phyloP scores from a whole-genome alignment of 768 basidiomycete species.

The Mycena latifolia region DNA sequence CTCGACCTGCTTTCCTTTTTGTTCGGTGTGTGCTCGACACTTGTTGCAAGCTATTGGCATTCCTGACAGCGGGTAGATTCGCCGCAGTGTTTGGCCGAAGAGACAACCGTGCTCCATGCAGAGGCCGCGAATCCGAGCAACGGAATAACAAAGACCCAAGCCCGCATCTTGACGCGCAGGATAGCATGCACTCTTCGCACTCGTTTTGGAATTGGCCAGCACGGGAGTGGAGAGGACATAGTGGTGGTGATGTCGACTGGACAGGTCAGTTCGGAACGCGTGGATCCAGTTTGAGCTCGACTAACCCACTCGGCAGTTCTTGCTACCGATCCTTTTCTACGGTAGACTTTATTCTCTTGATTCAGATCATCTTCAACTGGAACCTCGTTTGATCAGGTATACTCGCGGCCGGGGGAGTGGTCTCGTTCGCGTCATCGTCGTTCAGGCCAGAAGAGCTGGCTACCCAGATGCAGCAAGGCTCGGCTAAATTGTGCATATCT shows the following conservation, averaged over 20 bases:
- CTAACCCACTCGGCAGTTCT: neutral
- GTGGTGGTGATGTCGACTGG: constrained; percentile 31
- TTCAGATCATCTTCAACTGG: too few species aligned
- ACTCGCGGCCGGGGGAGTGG: constrained; percentile 33
- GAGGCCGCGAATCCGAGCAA: constrained; percentile 27
- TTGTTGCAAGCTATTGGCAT: too few species aligned
- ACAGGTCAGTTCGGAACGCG: constrained; percentile 3
- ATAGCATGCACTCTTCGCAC: constrained; percentile 27
- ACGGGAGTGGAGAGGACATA: constrained; percentile 28
- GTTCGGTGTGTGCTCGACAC: neutral
- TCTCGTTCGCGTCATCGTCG: constrained; percentile 21
- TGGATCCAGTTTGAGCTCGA: neutral
- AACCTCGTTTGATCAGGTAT: too few species aligned
- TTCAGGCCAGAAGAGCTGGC: constrained; percentile 26
- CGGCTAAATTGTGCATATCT: constrained; percentile 30
- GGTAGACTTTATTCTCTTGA: too few species aligned
- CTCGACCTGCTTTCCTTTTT: constrained; percentile 28
- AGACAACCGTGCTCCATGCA: constrained; percentile 28
- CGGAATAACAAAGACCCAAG: constrained; percentile 23
- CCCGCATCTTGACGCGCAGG: constrained; percentile 27
- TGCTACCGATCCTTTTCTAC: constrained; percentile 33
- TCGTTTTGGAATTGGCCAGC: constrained; percentile 26
- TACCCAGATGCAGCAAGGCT: constrained; percentile 24
- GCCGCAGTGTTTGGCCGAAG: neutral
- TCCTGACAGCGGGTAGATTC: constrained; percentile 19